A percentile compares a stretch with the other conserved stretches of the same genome.
These are phyloP conservation scores for Fusarium continuum DNA, from an alignment of 2,329 filamentous ascomycete species.

Conservation along the genomic window DNA sequence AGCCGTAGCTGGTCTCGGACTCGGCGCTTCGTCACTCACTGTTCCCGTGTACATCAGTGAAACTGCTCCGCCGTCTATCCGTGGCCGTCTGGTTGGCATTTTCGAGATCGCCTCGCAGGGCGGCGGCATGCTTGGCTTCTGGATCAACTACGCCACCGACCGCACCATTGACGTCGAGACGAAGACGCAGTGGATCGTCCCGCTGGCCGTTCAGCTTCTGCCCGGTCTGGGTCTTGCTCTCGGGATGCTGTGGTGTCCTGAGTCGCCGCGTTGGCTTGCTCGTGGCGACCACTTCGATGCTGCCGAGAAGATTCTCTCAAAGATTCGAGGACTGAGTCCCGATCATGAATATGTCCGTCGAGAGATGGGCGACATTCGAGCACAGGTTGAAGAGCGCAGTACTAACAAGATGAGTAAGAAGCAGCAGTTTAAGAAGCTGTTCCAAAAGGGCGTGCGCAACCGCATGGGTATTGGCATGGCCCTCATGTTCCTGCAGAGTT, in stretches of 20 bases:
- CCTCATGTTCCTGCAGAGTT: constrained; percentile 56
- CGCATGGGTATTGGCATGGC: constrained; percentile 58
- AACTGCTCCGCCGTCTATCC: constrained; percentile 58
- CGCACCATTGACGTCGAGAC: constrained; percentile 46
- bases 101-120: constrained; percentile 54
- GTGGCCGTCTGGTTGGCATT: constrained; percentile 61
- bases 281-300: constrained; percentile 66
- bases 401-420: constrained; percentile 44
- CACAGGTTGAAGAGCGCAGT: constrained; percentile 62
- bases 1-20: constrained; percentile 62
- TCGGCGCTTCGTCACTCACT: constrained; percentile 60
- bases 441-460: constrained; percentile 49
- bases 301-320: constrained; percentile 45
- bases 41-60: constrained; percentile 57
- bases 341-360: constrained; percentile 51
- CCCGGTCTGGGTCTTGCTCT: constrained; percentile 63
- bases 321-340: constrained; percentile 48
- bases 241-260: constrained; percentile 66
- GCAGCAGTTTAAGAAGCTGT: constrained; percentile 47
- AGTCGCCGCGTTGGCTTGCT: constrained; percentile 69
- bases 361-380: constrained; percentile 66
- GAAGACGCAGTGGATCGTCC: constrained; percentile 60
- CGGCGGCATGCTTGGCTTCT: constrained; percentile 52
- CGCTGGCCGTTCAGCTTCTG: constrained; percentile 64
- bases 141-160: constrained; percentile 46